A percentile compares a stretch with the other conserved stretches of the same genome.
Evolutionary conservation across 306 rosid species (phyloP).

Genomic region (Cucumis cinereus): DNA sequence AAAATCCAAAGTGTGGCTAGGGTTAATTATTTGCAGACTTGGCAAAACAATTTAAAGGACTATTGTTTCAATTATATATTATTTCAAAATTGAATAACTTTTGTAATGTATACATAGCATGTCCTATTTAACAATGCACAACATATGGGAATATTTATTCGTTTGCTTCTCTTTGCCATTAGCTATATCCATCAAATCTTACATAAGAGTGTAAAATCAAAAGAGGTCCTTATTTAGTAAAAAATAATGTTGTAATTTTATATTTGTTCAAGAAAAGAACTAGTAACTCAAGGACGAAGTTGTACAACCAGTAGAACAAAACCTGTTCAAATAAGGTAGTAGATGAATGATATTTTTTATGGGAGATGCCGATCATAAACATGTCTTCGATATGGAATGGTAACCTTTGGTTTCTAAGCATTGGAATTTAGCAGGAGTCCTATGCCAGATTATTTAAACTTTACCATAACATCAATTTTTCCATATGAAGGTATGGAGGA

Average conservation of each 20-base stretch:
- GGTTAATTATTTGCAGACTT: background rate
- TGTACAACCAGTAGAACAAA: no score
- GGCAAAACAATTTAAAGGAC: background rate
- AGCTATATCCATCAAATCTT: background rate
- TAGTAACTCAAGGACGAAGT: no score
- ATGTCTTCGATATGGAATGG: background rate
- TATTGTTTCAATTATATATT: background rate
- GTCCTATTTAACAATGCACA: background rate
- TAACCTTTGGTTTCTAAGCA: background rate
- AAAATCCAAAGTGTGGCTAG: background rate
- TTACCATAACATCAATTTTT: background rate
- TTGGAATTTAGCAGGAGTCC: background rate
- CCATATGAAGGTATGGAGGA: conserved; percentile 65
- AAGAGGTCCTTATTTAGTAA: background rate
- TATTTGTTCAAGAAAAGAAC: background rate
- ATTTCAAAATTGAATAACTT: background rate
- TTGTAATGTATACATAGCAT: background rate
- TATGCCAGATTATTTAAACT: background rate
- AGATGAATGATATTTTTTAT: background rate
- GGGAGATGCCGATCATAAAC: background rate
- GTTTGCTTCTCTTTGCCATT: background rate
- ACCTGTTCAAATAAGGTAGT: no score
- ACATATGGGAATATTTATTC: background rate
- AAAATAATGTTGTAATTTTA: no score
- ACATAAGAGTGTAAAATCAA: background rate